phyloP scores from a whole-genome alignment of 257 asterid species.

The Solanum paucissectum region DNA sequence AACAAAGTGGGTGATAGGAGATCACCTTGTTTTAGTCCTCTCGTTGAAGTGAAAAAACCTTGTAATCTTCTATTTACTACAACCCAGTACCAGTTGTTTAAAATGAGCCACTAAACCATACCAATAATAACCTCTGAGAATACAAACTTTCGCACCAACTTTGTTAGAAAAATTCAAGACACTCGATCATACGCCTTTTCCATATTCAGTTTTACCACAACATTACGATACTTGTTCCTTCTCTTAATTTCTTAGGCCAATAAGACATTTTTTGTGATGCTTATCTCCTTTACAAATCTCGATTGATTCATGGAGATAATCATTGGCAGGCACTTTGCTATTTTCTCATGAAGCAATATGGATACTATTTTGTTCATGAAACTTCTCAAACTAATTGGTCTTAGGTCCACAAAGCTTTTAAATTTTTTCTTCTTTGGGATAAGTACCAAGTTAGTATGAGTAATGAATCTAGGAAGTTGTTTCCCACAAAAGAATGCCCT shows the following conservation, averaged over 20 bases:
- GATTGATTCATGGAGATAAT: background rate
- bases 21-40: background rate
- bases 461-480: background rate
- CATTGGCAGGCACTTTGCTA: background rate
- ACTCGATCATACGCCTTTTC: background rate
- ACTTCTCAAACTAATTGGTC: background rate
- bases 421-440: background rate
- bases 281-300: background rate
- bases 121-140: background rate
- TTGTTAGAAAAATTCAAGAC: background rate
- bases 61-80: background rate
- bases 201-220: too few relatives aligned
- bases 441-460: background rate
- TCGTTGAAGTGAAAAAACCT: background rate
- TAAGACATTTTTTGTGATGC: background rate
- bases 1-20: background rate
- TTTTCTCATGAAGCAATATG: background rate
- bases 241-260: background rate
- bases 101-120: too few relatives aligned
- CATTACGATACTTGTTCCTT: background rate
- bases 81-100: background rate
- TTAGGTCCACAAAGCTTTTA: background rate
- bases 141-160: background rate
- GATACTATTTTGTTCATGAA: background rate
- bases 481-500: background rate